Evolutionary conservation across 805 yeast genomes (phyloP).

Genomic region (Pichia thaimueangensis): DNA sequence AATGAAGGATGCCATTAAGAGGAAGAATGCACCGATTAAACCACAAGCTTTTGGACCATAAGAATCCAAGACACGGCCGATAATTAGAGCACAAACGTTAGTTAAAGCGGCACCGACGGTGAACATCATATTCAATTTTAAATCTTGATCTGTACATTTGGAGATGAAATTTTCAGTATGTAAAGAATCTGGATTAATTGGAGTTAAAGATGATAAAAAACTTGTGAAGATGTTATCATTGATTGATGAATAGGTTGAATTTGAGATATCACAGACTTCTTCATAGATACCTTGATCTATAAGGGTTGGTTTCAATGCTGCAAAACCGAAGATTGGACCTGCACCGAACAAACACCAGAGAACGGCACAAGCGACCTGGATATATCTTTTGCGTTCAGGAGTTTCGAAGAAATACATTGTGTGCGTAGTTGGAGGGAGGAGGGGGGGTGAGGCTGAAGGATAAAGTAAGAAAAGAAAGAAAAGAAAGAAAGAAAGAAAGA

Average conservation of each 20-base stretch:
- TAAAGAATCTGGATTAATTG: slow-evolving; percentile 8
- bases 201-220: slow-evolving; percentile 2
- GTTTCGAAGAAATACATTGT: slow-evolving; percentile 30
- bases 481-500: slow-evolving; percentile 1
- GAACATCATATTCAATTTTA: slow-evolving; percentile 52
- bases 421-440: neutral
- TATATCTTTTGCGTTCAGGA: slow-evolving; percentile 26
- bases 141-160: slow-evolving; percentile 46
- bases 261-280: slow-evolving; percentile 29
- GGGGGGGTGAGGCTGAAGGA: neutral
- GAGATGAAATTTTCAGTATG: slow-evolving; percentile 29
- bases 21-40: slow-evolving; percentile 41
- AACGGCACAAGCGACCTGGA: slow-evolving; percentile 45
- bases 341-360: slow-evolving; percentile 51
- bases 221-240: neutral
- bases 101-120: slow-evolving; percentile 53
- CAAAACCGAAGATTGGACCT: slow-evolving; percentile 56
- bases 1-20: slow-evolving; percentile 39
- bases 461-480: slow-evolving; percentile 1
- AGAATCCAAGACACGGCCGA: slow-evolving; percentile 43
- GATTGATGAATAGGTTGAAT: slow-evolving; percentile 2
- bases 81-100: slow-evolving; percentile 45
- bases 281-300: slow-evolving; percentile 44
- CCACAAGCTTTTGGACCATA: slow-evolving; percentile 52
- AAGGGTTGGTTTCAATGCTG: slow-evolving; percentile 50